Evolutionary conservation across 768 basidiomycete genomes (phyloP), one percentile per base, ranked within the genome.

Genomic region (Pleurotus tuoliensis): DNA sequence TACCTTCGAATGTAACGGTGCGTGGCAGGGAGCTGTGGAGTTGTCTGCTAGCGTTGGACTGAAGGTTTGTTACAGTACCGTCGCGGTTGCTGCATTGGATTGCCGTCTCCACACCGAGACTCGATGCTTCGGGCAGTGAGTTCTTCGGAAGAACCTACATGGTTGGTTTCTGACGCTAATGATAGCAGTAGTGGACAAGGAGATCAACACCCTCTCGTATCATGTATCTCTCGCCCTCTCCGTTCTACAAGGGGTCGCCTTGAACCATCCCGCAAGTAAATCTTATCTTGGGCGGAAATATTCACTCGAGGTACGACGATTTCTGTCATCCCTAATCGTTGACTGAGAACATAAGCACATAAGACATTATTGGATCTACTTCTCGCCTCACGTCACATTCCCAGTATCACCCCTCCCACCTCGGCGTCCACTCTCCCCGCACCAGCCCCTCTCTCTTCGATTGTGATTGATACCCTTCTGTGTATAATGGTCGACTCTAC

Each of bases 401-500:
- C 69, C 20, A 64, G 62, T 12, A 53, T 65, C 37, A 63, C 60
- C 16, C 37, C 49, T 34, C 56, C 62, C 11, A 56, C 55, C 20
- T 51, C 47, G 27, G 64, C 53, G 50, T 61, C 22, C 58, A 57
- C 58, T 15, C 50, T 63, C 30, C 49, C 66, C 2, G 37, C 61
- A 24, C 43, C 73, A 38, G 64, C 71, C 9, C 75, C 82, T 55
- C 77, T 95, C n/a, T 83, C 90, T 2, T 88, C 90, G 2, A 75
- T 80, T 8, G 75, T 91, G 6, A 76, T 98, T 16, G 95, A 98
- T 64, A 92, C 92, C 0, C 71, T 98, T 4, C 75, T 94, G 15
- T 94, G 91, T 61, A 78, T 94, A 27, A 77, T 98, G n/a, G 95
- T 96, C 12, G 95, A 98, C 67, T 84, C 90, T 1, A 80, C 91